These are phyloP conservation scores for Asterochloris erici DNA, from an alignment of 139 green algal species.

Conservation along the genomic window DNA sequence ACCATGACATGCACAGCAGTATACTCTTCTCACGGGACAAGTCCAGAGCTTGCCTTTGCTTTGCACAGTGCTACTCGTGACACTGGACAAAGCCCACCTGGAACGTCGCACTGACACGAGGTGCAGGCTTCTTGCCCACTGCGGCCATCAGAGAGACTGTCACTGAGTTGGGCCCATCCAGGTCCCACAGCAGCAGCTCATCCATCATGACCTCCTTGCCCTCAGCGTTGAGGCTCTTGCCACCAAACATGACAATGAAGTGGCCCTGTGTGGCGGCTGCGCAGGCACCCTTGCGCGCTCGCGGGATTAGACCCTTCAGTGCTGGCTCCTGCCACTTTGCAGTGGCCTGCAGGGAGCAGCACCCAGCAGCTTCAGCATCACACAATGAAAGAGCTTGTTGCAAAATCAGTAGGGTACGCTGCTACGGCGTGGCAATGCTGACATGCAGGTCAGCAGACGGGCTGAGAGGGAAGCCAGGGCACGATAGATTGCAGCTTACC, in stretches of 20 bases:
- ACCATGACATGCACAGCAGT: not conserved
- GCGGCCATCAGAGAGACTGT: conserved; percentile 11
- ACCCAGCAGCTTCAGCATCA: too few species aligned
- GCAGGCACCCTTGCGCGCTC: conserved; percentile 43
- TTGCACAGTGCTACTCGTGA: not conserved
- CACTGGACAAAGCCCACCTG: conserved; percentile 25
- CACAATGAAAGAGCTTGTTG: too few species aligned
- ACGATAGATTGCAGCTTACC: not conserved
- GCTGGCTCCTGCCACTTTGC: conserved; percentile 47
- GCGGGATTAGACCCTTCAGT: conserved; percentile 49
- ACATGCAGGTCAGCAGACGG: too few species aligned
- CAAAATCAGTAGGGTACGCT: too few species aligned
- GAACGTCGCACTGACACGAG: conserved; percentile 36
- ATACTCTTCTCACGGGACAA: not conserved
- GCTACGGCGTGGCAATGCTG: too few species aligned
- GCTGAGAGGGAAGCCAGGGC: too few species aligned
- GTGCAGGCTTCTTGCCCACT: conserved; percentile 18
- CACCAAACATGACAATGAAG: conserved; percentile 62
- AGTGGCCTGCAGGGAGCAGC: not conserved
- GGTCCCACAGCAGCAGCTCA: conserved; percentile 64
- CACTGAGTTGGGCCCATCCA: conserved; percentile 38
- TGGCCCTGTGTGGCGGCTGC: conserved; percentile 33
- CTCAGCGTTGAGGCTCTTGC: conserved; percentile 36
- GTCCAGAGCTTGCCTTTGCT: not conserved
- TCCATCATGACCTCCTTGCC: conserved; percentile 38